A percentile compares a stretch with the other conserved stretches of the same genome.
These are phyloP conservation scores for Calophaca sinica DNA, from an alignment of 306 rosid species.

Conservation along the genomic window DNA sequence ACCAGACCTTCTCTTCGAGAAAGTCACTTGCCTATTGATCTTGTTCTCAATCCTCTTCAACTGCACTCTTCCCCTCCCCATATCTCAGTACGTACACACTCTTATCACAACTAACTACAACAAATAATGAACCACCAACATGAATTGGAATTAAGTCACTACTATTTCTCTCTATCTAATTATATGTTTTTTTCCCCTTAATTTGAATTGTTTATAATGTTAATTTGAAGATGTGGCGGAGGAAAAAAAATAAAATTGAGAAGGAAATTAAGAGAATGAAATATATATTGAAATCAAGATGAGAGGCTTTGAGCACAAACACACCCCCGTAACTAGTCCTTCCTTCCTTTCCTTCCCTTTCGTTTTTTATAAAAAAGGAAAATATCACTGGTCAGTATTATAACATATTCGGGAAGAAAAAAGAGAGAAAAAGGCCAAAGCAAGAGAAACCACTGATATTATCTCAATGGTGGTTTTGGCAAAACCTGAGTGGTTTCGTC, in stretches of 20 bases:
- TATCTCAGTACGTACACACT: background rate
- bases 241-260: background rate
- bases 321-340: background rate
- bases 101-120: too few species aligned
- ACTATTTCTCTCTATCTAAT: too few species aligned
- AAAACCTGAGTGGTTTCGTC: slow-evolving; percentile 64
- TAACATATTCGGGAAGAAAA: slow-evolving; percentile 2
- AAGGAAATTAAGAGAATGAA: too few species aligned
- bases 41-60: slow-evolving; percentile 96
- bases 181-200: too few species aligned
- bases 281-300: too few species aligned
- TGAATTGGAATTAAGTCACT: too few species aligned
- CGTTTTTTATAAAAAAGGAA: slow-evolving; percentile 4
- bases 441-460: background rate
- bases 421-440: background rate
- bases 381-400: slow-evolving; percentile 29
- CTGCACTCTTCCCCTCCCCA: slow-evolving; percentile 94
- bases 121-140: too few species aligned
- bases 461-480: slow-evolving; percentile 39
- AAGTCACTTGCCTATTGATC: slow-evolving; percentile 89
- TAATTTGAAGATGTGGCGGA: too few species aligned
- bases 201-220: too few species aligned
- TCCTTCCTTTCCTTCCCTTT: background rate
- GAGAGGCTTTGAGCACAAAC: background rate
- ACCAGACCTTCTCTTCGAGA: slow-evolving; percentile 88